Percentiles rank a stretch among this genome's conserved stretches.
These are phyloP conservation scores for Mucor ambiguus DNA, from an alignment of 371 early-diverging fungal species.

Conservation along the genomic window DNA sequence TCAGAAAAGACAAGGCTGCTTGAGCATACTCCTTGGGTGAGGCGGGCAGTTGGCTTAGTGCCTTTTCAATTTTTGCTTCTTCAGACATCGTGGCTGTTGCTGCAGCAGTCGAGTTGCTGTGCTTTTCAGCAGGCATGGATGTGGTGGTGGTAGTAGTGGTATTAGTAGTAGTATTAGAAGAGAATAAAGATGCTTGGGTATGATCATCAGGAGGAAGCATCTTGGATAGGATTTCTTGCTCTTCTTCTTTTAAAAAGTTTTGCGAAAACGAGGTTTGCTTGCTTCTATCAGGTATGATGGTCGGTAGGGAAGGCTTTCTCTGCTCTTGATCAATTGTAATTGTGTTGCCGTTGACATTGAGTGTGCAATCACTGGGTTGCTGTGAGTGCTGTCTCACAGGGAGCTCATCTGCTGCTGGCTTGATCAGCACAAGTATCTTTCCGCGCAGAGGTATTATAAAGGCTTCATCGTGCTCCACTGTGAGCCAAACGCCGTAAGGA, in stretches of 20 bases:
- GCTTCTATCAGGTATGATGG: not conserved
- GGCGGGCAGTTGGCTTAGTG: constrained; percentile 15
- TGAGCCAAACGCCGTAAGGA: constrained; percentile 51
- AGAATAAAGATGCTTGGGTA: too few relatives aligned
- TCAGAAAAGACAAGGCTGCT: constrained; percentile 34
- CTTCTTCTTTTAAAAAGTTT: not conserved
- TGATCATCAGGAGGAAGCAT: not conserved
- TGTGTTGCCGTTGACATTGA: constrained; percentile 31
- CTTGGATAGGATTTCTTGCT: not conserved
- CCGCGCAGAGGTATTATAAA: constrained; percentile 58
- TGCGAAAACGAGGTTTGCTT: not conserved
- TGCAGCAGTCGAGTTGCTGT: not conserved
- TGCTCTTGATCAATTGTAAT: constrained; percentile 10
- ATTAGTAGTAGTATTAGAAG: too few relatives aligned
- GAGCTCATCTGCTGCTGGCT: constrained; percentile 30
- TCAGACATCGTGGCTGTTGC: not conserved
- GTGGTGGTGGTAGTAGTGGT: too few relatives aligned
- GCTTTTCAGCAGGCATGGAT: too few relatives aligned
- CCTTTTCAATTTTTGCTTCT: not conserved
- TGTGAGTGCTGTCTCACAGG: not conserved
- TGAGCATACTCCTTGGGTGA: constrained; percentile 35
- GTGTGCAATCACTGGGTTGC: not conserved
- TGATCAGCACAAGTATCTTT: constrained; percentile 54
- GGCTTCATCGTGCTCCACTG: constrained; percentile 54
- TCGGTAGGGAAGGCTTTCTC: not conserved